Evolutionary conservation across 495 filamentous ascomycete species (phyloP).

Genomic region (Penicillium diatomitis): DNA sequence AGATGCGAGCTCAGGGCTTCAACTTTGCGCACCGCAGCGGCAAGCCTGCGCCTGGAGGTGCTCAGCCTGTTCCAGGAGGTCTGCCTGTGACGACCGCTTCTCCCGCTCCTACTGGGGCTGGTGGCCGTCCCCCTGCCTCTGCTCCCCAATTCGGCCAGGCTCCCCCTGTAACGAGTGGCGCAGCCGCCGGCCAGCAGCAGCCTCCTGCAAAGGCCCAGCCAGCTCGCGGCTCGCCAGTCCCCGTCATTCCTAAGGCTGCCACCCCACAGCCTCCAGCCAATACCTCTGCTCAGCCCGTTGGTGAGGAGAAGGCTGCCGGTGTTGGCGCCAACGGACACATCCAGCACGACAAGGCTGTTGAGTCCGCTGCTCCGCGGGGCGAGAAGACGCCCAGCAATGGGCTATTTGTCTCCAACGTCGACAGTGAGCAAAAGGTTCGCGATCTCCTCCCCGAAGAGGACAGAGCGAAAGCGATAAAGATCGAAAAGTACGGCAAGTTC

Average conservation of each 20-base stretch:
- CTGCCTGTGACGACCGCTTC: slow-evolving; percentile 33
- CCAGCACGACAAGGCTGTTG: slow-evolving; percentile 28
- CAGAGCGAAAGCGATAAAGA: slow-evolving; percentile 61
- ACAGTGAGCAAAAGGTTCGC: slow-evolving; percentile 65
- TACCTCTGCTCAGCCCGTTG: slow-evolving; percentile 26
- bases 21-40: slow-evolving; percentile 88
- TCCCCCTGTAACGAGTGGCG: slow-evolving; percentile 22
- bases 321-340: slow-evolving; percentile 29
- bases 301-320: slow-evolving; percentile 25
- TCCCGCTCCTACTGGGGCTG: slow-evolving; percentile 24
- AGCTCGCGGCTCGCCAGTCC: slow-evolving; percentile 38
- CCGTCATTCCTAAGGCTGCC: slow-evolving; percentile 45
- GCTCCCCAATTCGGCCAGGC: slow-evolving; percentile 37
- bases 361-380: slow-evolving; percentile 28
- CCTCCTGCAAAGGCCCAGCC: slow-evolving; percentile 30
- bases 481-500: slow-evolving; percentile 65
- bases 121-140: slow-evolving; percentile 17
- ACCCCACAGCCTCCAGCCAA: slow-evolving; percentile 42
- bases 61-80: slow-evolving; percentile 25
- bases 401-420: slow-evolving; percentile 75
- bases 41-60: slow-evolving; percentile 33
- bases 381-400: slow-evolving; percentile 58
- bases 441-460: slow-evolving; percentile 76
- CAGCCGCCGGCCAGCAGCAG: slow-evolving; percentile 28
- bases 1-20: slow-evolving; percentile 98